These are phyloP conservation scores for Breynia disticha DNA, from an alignment of 441 rosid genomes.

Conservation along the genomic window DNA sequence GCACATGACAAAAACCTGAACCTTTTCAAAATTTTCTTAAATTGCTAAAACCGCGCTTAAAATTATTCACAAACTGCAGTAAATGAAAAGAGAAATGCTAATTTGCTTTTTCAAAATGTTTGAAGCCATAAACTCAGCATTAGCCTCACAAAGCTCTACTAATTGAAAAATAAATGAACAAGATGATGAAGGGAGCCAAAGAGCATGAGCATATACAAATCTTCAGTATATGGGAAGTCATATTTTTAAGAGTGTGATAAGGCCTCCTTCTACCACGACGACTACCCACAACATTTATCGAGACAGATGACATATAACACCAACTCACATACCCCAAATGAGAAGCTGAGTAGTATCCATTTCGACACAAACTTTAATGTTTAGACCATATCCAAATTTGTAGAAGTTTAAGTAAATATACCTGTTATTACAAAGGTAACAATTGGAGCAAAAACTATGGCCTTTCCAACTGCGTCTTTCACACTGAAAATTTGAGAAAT, in stretches of 20 bases:
- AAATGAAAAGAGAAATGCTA: constrained; percentile 20
- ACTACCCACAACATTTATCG: constrained; percentile 76
- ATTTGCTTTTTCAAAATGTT: constrained; percentile 49
- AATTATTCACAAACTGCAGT: no score
- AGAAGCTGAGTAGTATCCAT: constrained; percentile 69
- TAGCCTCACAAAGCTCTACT: constrained; percentile 97
- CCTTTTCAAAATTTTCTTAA: no score
- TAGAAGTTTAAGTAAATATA: constrained; percentile 81
- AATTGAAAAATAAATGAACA: constrained; percentile 56
- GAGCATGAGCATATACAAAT: constrained; percentile 71
- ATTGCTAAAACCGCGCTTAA: no score
- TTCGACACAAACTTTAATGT: constrained; percentile 70
- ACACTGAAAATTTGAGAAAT: constrained; percentile 60
- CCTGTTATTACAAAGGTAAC: constrained; percentile 79
- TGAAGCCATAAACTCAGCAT: constrained; percentile 57
- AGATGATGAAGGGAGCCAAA: constrained; percentile 73
- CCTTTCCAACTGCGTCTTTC: constrained; percentile 71
- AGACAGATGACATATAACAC: constrained; percentile 55
- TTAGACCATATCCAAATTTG: constrained; percentile 74
- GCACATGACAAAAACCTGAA: no score
- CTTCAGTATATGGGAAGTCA: constrained; percentile 71
- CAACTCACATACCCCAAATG: constrained; percentile 85
- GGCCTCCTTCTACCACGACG: constrained; percentile 58
- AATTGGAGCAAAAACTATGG: constrained; percentile 88
- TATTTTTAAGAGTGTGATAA: constrained; percentile 74